Evolutionary conservation across 768 basidiomycete species (phyloP), one percentile per base, ranked within the genome.

Genomic region (Rhizopogon vulgaris): DNA sequence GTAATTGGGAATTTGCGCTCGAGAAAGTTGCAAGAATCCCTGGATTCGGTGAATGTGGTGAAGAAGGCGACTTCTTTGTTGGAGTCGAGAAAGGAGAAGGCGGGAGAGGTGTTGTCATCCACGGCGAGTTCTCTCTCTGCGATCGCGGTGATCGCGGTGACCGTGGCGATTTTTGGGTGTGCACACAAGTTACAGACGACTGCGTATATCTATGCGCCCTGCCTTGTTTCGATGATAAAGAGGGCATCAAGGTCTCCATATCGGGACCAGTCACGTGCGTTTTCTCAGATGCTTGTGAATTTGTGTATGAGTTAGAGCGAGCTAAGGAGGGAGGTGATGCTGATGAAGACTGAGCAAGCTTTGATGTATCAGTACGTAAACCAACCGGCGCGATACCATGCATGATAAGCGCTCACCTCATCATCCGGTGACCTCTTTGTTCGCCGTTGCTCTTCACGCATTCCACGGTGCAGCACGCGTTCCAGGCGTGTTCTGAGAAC

Each of bases 401-500:
- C 25, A 36, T 17, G 28, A 17, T 15, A 18, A 11, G 9, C 18
- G 65, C 66, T 60, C 47, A 68, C 66, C 28, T 67, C 61, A 17
- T 56, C 43, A 32, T 62, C 65, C 41, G 47, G 32, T 42, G 48
- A 48, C 48, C 52, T 38, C 28, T 46, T 51, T 50, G 34, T 55
- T 49, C 49, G 32, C 51, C 60, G 43, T 14, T 42, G 24, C 18
- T 47, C 48, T 30, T 47, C 46, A 27, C 46, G 40, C 58, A 61
- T 61, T 54, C 65, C 63, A 12, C 57, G 60, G 52, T 66, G 63
- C n/a, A 83, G 60, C 41, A 80, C 79, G 1, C 75, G 64, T 66
- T 83, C 82, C 15, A 83, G 65, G 10, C 78, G 70, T 43, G 70
- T 75, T 7, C 77, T 72, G 24, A 83, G 69, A 22, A 78, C 82